phyloP scores from a whole-genome alignment of 176 grass and related monocot species.

The Cocos nucifera region DNA sequence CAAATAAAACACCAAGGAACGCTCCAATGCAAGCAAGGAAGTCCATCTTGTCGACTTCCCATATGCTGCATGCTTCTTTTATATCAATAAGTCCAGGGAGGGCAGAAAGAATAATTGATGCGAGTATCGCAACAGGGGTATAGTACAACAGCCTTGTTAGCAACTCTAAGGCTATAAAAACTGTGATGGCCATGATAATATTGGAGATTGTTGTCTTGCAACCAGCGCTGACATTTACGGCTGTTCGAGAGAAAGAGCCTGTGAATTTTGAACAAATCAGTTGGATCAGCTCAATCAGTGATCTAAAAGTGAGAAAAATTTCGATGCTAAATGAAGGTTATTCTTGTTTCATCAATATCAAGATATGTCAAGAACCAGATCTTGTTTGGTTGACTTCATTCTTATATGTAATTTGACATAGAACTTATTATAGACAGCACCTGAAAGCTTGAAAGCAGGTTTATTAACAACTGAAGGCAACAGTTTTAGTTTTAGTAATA shows the following conservation, averaged over 20 bases:
- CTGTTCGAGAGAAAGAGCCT: conserved; percentile 92
- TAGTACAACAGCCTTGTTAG: conserved; percentile 81
- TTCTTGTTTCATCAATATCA: too few relatives aligned
- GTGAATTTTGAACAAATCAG: conserved; percentile 10
- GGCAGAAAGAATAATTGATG: conserved; percentile 89
- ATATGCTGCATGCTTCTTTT: conserved; percentile 66
- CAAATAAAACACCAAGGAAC: conserved; percentile 78
- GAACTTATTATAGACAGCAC: too few relatives aligned
- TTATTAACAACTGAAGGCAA: too few relatives aligned
- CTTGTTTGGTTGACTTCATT: too few relatives aligned
- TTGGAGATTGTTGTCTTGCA: conserved; percentile 74
- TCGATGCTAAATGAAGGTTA: too few relatives aligned
- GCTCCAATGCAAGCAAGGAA: conserved; percentile 72
- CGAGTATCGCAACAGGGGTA: conserved; percentile 83
- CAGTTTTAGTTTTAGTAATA: too few relatives aligned
- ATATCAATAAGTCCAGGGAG: conserved; percentile 81
- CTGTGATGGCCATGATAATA: conserved; percentile 79
- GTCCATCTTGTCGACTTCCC: conserved; percentile 93
- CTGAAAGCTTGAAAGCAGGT: too few relatives aligned
- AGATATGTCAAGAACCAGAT: too few relatives aligned
- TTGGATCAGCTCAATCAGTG: too few relatives aligned
- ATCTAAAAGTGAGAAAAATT: too few relatives aligned
- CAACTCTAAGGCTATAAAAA: conserved; percentile 52
- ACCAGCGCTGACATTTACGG: conserved; percentile 86
- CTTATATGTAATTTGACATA: too few relatives aligned